Percentiles rank a stretch among this genome's conserved stretches.
These are phyloP conservation scores for Eragrostis nindensis DNA, from an alignment of 176 grass and related monocot species.

Conservation along the genomic window DNA sequence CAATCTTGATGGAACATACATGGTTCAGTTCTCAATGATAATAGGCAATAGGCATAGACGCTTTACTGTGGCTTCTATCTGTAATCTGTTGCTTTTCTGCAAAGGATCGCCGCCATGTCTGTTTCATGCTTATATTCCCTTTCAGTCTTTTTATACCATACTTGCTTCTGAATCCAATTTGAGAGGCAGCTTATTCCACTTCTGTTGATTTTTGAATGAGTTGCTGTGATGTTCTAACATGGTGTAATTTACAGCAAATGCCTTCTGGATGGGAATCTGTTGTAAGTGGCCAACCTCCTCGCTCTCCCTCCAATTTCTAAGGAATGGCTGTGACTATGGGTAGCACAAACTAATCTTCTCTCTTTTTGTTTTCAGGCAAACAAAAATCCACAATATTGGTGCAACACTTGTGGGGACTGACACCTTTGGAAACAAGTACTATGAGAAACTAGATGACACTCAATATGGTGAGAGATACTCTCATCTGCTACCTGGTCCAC, in stretches of 20 bases:
- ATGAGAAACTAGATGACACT: slow-evolving; percentile 72
- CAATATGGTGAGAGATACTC: slow-evolving; percentile 66
- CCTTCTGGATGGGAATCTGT: slow-evolving; percentile 81
- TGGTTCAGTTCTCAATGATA: too few species aligned
- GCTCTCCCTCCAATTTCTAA: slow-evolving; percentile 21
- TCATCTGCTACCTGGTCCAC: neutral
- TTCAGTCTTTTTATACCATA: neutral
- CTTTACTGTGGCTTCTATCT: neutral
- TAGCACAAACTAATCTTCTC: neutral
- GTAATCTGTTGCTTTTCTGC: neutral
- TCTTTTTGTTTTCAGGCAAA: slow-evolving; percentile 70
- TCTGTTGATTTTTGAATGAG: slow-evolving; percentile 15
- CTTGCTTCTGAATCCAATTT: neutral
- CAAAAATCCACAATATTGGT: slow-evolving; percentile 90
- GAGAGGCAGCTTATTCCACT: neutral
- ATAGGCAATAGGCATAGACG: too few species aligned
- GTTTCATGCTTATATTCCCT: neutral
- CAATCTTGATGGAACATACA: neutral
- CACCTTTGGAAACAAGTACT: slow-evolving; percentile 95
- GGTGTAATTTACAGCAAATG: slow-evolving; percentile 61
- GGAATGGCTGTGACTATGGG: neutral
- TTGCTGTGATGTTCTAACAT: slow-evolving; percentile 18
- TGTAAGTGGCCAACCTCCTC: slow-evolving; percentile 57
- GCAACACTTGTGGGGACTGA: slow-evolving; percentile 88
- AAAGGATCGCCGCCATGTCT: neutral